These are phyloP conservation scores for Tetracentron sinense DNA, from an alignment of 164 flowering plant species.

Conservation along the genomic window DNA sequence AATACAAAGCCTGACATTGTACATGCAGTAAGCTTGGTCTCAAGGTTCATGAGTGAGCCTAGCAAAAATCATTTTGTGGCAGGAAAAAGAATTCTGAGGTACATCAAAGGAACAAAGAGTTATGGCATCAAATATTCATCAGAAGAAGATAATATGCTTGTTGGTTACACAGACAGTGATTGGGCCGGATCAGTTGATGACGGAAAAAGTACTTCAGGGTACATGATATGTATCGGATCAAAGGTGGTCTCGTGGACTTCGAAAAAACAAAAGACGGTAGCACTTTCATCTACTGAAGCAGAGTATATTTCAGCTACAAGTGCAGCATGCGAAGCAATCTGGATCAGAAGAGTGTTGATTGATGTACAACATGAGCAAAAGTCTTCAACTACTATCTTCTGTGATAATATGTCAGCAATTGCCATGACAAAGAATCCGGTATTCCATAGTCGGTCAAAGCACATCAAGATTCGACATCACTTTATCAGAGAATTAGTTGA, in stretches of 20 bases:
- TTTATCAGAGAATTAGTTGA: not conserved
- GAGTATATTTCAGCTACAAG: conserved; percentile 4
- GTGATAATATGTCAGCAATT: not conserved
- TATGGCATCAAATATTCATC: not conserved
- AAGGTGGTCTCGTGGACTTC: not conserved
- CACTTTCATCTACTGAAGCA: not conserved
- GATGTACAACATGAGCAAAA: not conserved
- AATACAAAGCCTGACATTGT: no score
- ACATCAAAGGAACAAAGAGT: not conserved
- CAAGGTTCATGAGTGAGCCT: conserved; percentile 12
- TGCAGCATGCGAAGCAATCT: not conserved
- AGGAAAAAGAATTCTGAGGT: not conserved
- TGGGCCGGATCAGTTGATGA: not conserved
- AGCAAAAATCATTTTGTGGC: not conserved
- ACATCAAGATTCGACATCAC: not conserved
- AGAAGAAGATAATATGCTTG: not conserved
- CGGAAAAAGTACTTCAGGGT: not conserved
- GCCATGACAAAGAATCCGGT: conserved; percentile 3
- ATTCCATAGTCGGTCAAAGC: not conserved
- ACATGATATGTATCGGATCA: not conserved
- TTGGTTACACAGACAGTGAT: not conserved
- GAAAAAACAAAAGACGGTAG: not conserved
- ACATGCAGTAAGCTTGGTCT: not conserved
- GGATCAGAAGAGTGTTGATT: not conserved
- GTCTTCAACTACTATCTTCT: not conserved